Percentiles rank a stretch among this genome's conserved stretches.
phyloP scores from a whole-genome alignment of 2,329 filamentous ascomycete species.

The Hypoxylon rubiginosum region DNA sequence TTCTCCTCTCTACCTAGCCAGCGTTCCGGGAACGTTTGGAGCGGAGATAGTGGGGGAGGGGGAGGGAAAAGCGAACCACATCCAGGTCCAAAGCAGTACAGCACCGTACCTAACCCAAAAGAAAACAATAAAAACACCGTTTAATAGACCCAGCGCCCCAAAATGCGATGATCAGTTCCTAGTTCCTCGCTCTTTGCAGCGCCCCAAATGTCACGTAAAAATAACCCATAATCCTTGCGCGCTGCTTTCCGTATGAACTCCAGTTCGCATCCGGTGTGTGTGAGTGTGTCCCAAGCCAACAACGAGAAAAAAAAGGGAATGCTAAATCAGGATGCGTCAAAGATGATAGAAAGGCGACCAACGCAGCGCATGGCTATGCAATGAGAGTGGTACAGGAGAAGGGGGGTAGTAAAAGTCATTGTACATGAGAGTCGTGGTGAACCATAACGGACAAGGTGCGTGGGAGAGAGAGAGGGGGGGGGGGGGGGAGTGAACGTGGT shows the following conservation, averaged over 20 bases:
- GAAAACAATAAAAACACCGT: constrained; percentile 8
- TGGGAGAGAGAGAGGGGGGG: not conserved
- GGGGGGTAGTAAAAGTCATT: constrained; percentile 14
- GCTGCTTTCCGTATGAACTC: constrained; percentile 39
- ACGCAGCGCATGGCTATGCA: constrained; percentile 34
- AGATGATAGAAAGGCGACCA: constrained; percentile 24
- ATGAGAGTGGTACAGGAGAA: constrained; percentile 30
- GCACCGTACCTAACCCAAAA: constrained; percentile 16
- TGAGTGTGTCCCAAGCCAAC: constrained; percentile 29
- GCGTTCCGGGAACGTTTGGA: constrained; percentile 18
- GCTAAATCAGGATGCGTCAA: constrained; percentile 26
- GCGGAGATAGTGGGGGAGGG: constrained; percentile 13
- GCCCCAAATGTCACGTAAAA: constrained; percentile 29
- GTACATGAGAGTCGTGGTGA: constrained; percentile 32
- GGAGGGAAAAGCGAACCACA: constrained; percentile 9
- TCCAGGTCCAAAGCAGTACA: constrained; percentile 8
- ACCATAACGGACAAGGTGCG: constrained; percentile 33
- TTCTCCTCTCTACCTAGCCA: constrained; percentile 12
- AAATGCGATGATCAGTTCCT: constrained; percentile 36
- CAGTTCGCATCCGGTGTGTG: constrained; percentile 37
- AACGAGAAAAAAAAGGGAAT: constrained; percentile 24
- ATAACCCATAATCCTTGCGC: constrained; percentile 34
- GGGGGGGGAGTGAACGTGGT: constrained; percentile 26
- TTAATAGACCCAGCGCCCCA: constrained; percentile 32
- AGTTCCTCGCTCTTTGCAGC: constrained; percentile 32